These are phyloP conservation scores for Citrus sp. DNA, from an alignment of 345 rosid genomes.

Conservation along the genomic window DNA sequence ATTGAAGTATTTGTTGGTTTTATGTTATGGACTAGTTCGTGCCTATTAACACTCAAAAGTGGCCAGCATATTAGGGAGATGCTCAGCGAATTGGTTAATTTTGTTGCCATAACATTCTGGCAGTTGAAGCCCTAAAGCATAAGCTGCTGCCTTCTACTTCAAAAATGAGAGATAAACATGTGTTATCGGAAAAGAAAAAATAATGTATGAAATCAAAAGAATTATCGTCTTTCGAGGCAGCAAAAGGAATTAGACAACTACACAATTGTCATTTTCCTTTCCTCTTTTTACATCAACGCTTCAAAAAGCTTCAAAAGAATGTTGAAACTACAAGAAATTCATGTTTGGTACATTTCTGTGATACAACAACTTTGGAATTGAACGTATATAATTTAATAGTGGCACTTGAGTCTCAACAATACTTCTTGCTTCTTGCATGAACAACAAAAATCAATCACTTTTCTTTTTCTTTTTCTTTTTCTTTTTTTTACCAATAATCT, in stretches of 20 bases:
- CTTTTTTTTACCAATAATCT: conserved; percentile 64
- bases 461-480: not conserved
- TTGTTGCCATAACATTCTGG: not conserved
- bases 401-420: not conserved
- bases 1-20: not conserved
- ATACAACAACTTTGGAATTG: not conserved
- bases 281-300: not conserved
- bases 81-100: not conserved
- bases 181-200: not conserved
- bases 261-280: not conserved
- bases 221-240: not conserved
- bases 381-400: not conserved
- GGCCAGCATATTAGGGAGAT: not conserved
- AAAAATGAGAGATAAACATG: not conserved
- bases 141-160: not conserved
- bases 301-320: not conserved
- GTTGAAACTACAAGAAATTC: not conserved
- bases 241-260: not conserved
- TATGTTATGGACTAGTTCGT: too few species aligned
- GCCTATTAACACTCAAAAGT: not conserved
- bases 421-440: not conserved
- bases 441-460: not conserved
- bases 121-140: not conserved
- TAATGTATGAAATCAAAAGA: not conserved
- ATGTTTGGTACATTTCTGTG: not conserved